Conservation (phyloP, 2,329 filamentous ascomycete genomes). For the Exserohilum turcica region DNA sequence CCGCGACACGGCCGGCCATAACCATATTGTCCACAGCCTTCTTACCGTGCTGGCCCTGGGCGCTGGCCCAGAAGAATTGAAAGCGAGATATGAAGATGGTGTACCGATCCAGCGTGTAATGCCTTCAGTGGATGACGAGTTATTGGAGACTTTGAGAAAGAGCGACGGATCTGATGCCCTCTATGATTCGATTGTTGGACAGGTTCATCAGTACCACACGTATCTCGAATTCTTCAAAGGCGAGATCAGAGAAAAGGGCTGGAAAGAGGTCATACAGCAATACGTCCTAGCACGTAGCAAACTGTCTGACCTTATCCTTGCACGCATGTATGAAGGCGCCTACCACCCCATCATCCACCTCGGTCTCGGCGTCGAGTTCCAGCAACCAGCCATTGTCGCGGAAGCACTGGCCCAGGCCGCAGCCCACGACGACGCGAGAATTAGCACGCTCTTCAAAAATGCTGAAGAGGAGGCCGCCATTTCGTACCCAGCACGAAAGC, state of each 20-base stretch:
- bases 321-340: constrained; percentile 70
- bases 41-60: background rate
- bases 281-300: constrained; percentile 29
- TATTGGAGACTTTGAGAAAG: background rate
- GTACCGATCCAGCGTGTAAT: background rate
- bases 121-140: background rate
- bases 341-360: constrained; percentile 86
- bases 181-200: background rate
- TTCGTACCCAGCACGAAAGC: background rate
- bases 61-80: background rate
- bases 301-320: constrained; percentile 69
- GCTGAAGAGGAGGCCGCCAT: background rate
- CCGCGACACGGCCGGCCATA: background rate
- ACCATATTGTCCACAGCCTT: background rate
- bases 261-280: background rate
- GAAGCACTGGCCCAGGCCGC: constrained; percentile 80
- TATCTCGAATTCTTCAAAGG: background rate
- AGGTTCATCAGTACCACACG: background rate
- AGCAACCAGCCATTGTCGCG: constrained; percentile 79
- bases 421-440: constrained; percentile 61
- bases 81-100: background rate
- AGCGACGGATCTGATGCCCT: background rate
- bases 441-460: background rate
- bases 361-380: constrained; percentile 82
- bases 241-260: background rate